Evolutionary conservation across 768 basidiomycete genomes (phyloP).

Genomic region (Albatrellus ellisii): DNA sequence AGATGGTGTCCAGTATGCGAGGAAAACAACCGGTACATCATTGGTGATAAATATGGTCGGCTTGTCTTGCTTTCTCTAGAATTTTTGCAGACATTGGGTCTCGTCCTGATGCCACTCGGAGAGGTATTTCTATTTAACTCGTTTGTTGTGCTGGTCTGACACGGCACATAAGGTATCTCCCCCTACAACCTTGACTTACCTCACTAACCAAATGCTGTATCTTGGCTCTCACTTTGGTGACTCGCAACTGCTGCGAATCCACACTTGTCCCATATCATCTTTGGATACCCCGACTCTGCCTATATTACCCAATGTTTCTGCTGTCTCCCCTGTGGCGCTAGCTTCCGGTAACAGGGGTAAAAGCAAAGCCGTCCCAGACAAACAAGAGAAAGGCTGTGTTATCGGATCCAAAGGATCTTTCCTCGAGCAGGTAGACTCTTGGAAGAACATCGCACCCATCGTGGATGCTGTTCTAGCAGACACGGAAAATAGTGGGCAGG

Average conservation of each 20-base stretch:
- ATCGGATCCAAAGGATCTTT: conserved; percentile 34
- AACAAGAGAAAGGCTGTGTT: conserved; percentile 10
- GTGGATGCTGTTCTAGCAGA: conserved; percentile 71
- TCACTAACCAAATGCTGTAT: conserved; percentile 44
- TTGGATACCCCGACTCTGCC: conserved; percentile 32
- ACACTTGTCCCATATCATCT: conserved; percentile 27
- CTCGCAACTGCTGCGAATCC: conserved; percentile 62
- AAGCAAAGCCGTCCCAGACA: conserved; percentile 32
- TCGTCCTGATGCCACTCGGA: conserved; percentile 52
- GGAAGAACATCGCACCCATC: conserved; percentile 74
- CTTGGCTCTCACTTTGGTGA: conserved; percentile 76
- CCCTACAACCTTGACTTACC: background rate
- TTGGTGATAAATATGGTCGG: conserved; percentile 63
- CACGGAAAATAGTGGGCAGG: conserved; percentile 57
- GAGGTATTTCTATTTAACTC: conserved; percentile 34
- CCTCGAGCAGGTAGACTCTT: conserved; percentile 48
- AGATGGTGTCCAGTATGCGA: conserved; percentile 42
- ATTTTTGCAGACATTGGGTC: conserved; percentile 23
- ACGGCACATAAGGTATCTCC: background rate
- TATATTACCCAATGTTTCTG: conserved; percentile 35
- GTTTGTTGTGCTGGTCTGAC: conserved; percentile 2
- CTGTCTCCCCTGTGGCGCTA: conserved; percentile 25
- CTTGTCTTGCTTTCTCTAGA: conserved; percentile 52
- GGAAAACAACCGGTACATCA: conserved; percentile 33
- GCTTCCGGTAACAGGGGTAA: conserved; percentile 22